Base-by-base conservation (phyloP, 768 basidiomycete species). In the Russula lepida region DNA sequence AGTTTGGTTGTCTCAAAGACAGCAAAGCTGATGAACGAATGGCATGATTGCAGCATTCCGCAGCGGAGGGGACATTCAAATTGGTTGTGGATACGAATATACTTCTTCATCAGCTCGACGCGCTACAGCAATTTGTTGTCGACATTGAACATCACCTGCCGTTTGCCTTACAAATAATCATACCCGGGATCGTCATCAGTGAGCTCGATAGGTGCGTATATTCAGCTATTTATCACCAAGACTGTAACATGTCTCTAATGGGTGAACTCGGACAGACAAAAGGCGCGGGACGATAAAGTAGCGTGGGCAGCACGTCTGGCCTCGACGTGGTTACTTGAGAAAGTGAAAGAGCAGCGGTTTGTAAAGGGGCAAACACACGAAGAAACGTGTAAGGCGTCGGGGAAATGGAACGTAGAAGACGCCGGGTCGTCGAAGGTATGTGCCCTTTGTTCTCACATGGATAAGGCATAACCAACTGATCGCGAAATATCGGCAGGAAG, bases 21-120 rank as follows among this genome's bases (percentile, higher is more conserved):
- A 28, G 25, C 15, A 17, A 41, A 23, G 30, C 27, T 30, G 25
- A 50, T 32, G 9, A 37, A 32, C 32, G 39, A 35, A 63, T 32
- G 28, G 23, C 30, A 7, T 25, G 6, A 35, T 27, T 33, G 28
- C n/a, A 67, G 54, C 33, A 62, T 13, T 46, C 53, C 37, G 46
- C 54, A 15, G 60, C 51, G 32, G 35, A 58, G 25, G 44, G 66
- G 59, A 68, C 74, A 37, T 73, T 74, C 19, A 81, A 79, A 65
- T 67, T 92, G 54, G 80, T 92, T 17, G 69, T 90, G 33, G 90
- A 93, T 68, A 92, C 90, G 30, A 93, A 92, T 66, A 81, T 92
- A 63, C 75, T 93, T 28, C 72, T 89, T 66, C 82, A 84, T 68
- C 77, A 84, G 62, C 79, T 90, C 61, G 82, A 84, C 56, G 77